A percentile compares a stretch with the other conserved stretches of the same genome.
These are phyloP conservation scores for Musa balbisiana DNA, from an alignment of 202 grass and related monocot genomes.

Conservation along the genomic window DNA sequence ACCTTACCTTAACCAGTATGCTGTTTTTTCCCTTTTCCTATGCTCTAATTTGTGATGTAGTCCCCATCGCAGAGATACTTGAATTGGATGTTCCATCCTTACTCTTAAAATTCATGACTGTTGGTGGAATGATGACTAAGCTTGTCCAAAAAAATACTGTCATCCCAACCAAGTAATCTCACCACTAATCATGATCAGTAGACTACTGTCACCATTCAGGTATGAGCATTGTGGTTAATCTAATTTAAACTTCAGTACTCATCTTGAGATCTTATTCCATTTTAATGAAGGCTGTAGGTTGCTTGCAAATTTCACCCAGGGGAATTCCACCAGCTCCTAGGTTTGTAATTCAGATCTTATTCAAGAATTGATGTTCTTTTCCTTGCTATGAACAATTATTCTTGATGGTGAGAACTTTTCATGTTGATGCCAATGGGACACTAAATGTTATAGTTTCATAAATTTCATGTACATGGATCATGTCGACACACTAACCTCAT, in stretches of 20 bases:
- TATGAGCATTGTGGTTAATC: background rate
- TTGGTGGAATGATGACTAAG: slow-evolving; percentile 27
- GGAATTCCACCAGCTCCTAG: slow-evolving; percentile 23
- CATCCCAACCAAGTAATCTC: slow-evolving; percentile 27
- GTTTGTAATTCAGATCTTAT: background rate
- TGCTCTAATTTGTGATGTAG: background rate
- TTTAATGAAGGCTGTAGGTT: slow-evolving; percentile 13
- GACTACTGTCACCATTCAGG: slow-evolving; percentile 10
- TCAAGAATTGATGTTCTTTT: too few species aligned
- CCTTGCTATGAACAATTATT: too few species aligned
- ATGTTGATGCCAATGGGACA: too few species aligned
- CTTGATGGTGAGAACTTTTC: too few species aligned
- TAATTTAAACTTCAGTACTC: background rate
- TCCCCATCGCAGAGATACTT: background rate
- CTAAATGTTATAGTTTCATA: too few species aligned
- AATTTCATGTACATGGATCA: too few species aligned
- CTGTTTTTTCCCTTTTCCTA: too few species aligned
- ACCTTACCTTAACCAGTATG: too few species aligned
- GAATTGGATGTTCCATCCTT: background rate
- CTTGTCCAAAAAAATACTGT: slow-evolving; percentile 31
- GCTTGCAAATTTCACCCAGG: slow-evolving; percentile 20
- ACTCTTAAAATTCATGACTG: slow-evolving; percentile 13
- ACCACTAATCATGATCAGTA: slow-evolving; percentile 16
- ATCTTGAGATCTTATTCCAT: background rate
- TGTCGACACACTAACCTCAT: too few species aligned